Base-by-base conservation (phyloP, 169 alveolate species). In the Theileria annulata region DNA sequence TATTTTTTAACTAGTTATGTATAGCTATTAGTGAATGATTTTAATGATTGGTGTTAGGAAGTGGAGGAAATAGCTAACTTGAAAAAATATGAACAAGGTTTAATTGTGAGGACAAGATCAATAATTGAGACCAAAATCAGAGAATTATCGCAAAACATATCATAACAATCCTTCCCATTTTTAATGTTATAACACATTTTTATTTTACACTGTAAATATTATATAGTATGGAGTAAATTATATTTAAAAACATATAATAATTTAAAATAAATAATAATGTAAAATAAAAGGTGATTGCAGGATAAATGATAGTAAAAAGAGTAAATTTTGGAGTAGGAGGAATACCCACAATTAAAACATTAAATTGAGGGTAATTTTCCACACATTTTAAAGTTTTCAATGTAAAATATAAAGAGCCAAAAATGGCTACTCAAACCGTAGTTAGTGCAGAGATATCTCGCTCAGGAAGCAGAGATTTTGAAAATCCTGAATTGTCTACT, bases 21-120 rank as follows among this genome's bases (percentile, higher is more conserved):
- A n/a, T n/a, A n/a, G n/a, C n/a, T n/a, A n/a, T n/a, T n/a, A n/a
- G n/a, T n/a, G 47, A 35, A 5, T 35, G 8, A 35, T 8, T 35
- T 5, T 35, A 35, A 35, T 35, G 8, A 35, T 35, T 35, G 33
- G 56, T 35, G 21, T 71, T 56, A 71, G 79, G 90, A 83, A 47
- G 91, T 87, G 71, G 92, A 89, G 66, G 94, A 88, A 56, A 74
- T 86, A 69, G 94, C 91, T 8, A 88, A 89, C 67, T 70, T 89
- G 64, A 88, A 89, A 64, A 82, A 87, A 54, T 89, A 89, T 69
- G 89, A 89, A 74, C 92, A 92, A 12, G 86, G 83, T 60, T 79
- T 88, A 0, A 92, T 89, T 37, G 87, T 86, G 33, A 86, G 81
- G 49, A 89, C 94, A 4, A 71, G 91, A 68, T 84, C 78, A 58